phyloP scores from a whole-genome alignment of 1,284 basidiomycete species.

The Cutaneotrichosporon curvatum region DNA sequence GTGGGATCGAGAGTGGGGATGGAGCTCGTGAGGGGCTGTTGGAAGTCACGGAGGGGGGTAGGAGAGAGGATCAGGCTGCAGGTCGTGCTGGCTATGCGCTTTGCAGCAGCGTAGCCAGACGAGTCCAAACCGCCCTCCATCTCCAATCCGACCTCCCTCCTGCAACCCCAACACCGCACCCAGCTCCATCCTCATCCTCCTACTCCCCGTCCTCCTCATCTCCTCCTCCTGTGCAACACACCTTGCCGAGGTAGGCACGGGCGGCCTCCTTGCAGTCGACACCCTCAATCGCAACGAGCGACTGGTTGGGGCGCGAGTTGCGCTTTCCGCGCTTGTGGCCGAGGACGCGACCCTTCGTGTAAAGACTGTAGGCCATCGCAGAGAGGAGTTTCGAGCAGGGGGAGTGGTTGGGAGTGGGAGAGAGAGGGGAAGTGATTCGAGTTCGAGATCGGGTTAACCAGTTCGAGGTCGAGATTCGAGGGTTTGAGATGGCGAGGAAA shows the following conservation, averaged over 20 bases:
- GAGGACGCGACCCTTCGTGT: conserved; percentile 93
- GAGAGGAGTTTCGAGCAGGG: too few species aligned
- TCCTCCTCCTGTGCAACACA: conserved; percentile 45
- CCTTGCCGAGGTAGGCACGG: conserved; percentile 98
- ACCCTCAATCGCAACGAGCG: conserved; percentile 95
- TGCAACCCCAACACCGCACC: neutral
- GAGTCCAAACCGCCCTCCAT: too few species aligned
- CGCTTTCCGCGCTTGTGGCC: conserved; percentile 98
- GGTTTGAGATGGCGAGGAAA: too few species aligned
- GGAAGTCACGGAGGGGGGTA: neutral
- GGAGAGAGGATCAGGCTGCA: neutral
- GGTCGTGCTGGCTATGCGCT: too few species aligned
- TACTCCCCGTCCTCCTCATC: neutral
- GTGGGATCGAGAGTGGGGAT: neutral
- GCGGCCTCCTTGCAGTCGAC: conserved; percentile 89
- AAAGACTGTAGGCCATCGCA: conserved; percentile 57
- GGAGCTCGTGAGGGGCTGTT: too few species aligned
- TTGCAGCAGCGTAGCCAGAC: too few species aligned
- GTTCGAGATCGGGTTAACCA: too few species aligned
- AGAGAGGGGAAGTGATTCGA: too few species aligned
- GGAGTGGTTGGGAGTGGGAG: too few species aligned
- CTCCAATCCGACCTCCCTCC: too few species aligned
- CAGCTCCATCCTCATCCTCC: neutral
- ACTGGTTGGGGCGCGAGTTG: conserved; percentile 90
- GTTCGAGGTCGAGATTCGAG: neutral